A percentile compares a stretch with the other conserved stretches of the same genome.
These are phyloP conservation scores for Sparassis latifolia DNA, from an alignment of 1,284 basidiomycete species.

Conservation along the genomic window DNA sequence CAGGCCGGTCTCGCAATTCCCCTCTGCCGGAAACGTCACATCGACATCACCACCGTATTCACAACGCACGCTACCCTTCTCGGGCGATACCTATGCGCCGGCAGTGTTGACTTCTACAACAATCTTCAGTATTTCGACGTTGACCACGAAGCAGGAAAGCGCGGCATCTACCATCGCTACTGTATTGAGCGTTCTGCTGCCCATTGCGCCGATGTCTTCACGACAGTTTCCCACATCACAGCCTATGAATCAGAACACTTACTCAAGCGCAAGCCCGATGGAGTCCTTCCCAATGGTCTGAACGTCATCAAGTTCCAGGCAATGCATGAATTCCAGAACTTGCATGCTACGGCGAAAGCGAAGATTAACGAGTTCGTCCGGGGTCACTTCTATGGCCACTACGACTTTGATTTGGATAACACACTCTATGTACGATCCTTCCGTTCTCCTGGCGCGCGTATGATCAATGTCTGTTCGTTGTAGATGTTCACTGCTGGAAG, in stretches of 20 bases:
- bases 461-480: slow-evolving; percentile 4
- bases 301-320: slow-evolving; percentile 97
- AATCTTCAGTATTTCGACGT: slow-evolving; percentile 99
- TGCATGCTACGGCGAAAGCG: slow-evolving; percentile 86
- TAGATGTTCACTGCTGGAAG: slow-evolving; percentile 97
- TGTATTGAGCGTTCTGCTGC: slow-evolving; percentile 94
- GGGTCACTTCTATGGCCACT: slow-evolving; percentile 98
- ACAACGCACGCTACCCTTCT: slow-evolving; percentile 98
- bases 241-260: slow-evolving; percentile 96
- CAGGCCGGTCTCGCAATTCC: slow-evolving; percentile 97
- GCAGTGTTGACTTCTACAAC: slow-evolving; percentile 98
- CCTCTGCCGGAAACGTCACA: slow-evolving; percentile 91
- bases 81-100: slow-evolving; percentile 96
- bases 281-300: slow-evolving; percentile 95
- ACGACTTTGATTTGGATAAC: slow-evolving; percentile 93
- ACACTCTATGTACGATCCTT: slow-evolving; percentile 74
- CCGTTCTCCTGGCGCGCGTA: not conserved
- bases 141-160: slow-evolving; percentile 97
- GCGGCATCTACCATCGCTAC: slow-evolving; percentile 89
- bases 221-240: slow-evolving; percentile 96
- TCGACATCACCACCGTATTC: slow-evolving; percentile 97
- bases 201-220: slow-evolving; percentile 97
- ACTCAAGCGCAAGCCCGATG: slow-evolving; percentile 96
- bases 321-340: slow-evolving; percentile 96
- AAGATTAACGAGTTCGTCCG: slow-evolving; percentile 98